Evolutionary conservation across 176 grass and related monocot genomes (phyloP).

Genomic region (Carex scoparia): DNA sequence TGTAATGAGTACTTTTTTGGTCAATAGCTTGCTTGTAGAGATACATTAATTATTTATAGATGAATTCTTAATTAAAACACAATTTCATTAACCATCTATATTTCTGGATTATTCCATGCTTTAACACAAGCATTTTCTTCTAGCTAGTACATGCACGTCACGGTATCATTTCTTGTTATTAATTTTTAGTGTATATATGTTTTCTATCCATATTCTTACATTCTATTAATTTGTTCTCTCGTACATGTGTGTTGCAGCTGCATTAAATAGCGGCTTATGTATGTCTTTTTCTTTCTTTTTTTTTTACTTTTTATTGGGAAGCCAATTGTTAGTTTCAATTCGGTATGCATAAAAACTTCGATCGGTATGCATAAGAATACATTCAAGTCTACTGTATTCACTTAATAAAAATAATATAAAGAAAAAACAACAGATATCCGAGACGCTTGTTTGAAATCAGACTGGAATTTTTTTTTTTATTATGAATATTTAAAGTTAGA

Average conservation of each 20-base stretch:
- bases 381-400: no score
- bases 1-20: slow-evolving; percentile 14
- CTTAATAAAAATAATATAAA: no score
- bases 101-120: not conserved
- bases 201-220: not conserved
- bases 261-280: no score
- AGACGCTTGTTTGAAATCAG: no score
- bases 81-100: not conserved
- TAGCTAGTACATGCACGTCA: no score
- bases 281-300: no score
- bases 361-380: no score
- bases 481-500: not conserved
- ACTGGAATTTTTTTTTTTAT: not conserved
- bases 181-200: not conserved
- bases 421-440: no score
- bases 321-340: no score
- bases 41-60: slow-evolving; percentile 15
- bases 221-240: not conserved
- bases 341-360: no score
- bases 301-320: no score
- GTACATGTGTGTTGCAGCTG: not conserved
- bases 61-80: not conserved
- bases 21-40: slow-evolving; percentile 18
- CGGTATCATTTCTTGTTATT: not conserved
- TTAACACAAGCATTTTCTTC: not conserved